These are phyloP conservation scores for Coprinellus aureogranulatus DNA, from an alignment of 768 basidiomycete species.

Conservation along the genomic window DNA sequence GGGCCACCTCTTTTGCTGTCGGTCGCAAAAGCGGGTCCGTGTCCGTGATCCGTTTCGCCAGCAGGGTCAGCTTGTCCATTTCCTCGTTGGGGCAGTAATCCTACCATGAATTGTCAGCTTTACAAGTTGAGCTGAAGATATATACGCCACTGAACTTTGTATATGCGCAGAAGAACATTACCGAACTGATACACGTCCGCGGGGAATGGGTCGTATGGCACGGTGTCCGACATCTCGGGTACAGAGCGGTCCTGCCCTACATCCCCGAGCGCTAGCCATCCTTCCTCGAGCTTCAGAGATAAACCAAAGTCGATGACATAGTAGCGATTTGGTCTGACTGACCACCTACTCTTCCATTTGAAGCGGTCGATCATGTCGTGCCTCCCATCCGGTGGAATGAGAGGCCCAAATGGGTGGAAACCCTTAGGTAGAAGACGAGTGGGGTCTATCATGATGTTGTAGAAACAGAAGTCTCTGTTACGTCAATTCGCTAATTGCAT, in stretches of 20 bases:
- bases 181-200: conserved; percentile 29
- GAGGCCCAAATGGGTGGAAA: conserved; percentile 10
- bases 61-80: background rate
- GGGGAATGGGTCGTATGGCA: conserved; percentile 28
- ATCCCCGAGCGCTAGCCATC: background rate
- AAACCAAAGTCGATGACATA: conserved; percentile 28
- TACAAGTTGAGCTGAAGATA: no score
- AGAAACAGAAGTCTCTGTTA: no score
- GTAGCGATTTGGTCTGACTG: conserved; percentile 22
- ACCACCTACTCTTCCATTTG: conserved; percentile 14
- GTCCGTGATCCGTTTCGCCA: background rate
- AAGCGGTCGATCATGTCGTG: background rate
- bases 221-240: conserved; percentile 21
- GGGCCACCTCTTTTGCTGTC: background rate
- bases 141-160: background rate
- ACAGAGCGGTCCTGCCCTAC: conserved; percentile 20
- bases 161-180: conserved; percentile 6
- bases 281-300: conserved; percentile 7
- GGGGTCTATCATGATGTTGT: conserved; percentile 20
- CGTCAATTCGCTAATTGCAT: no score
- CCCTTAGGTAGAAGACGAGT: conserved; percentile 14
- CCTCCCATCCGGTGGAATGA: background rate
- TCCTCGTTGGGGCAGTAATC: background rate
- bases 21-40: background rate
- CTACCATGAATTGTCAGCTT: background rate